Evolutionary conservation across 805 yeast genomes (phyloP).

Genomic region (Cyberlindnera samutprakarnensis): DNA sequence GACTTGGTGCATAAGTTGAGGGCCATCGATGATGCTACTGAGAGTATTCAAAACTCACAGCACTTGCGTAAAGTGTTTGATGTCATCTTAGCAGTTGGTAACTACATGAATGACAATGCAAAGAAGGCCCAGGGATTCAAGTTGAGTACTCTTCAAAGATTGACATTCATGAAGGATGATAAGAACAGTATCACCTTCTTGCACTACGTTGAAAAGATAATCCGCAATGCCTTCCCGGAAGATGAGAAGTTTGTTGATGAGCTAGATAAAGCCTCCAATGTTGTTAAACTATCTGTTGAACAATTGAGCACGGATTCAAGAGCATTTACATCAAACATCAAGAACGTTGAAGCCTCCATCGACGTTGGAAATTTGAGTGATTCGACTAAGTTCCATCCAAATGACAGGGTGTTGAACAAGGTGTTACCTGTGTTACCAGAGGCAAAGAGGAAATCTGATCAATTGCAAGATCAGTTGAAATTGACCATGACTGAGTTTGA

Average conservation of each 20-base stretch:
- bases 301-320: slow-evolving; percentile 51
- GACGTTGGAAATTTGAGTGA: slow-evolving; percentile 62
- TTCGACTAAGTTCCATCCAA: slow-evolving; percentile 54
- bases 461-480: slow-evolving; percentile 42
- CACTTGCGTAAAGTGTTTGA: slow-evolving; percentile 52
- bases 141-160: slow-evolving; percentile 58
- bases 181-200: slow-evolving; percentile 63
- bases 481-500: slow-evolving; percentile 46
- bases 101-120: slow-evolving; percentile 67
- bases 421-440: slow-evolving; percentile 45
- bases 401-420: slow-evolving; percentile 50
- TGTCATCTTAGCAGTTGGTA: slow-evolving; percentile 66
- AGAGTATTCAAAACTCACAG: slow-evolving; percentile 41
- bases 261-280: slow-evolving; percentile 40
- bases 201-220: slow-evolving; percentile 65
- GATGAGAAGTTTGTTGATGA: slow-evolving; percentile 56
- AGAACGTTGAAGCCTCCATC: slow-evolving; percentile 44
- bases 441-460: slow-evolving; percentile 45
- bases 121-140: slow-evolving; percentile 68
- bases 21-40: slow-evolving; percentile 52
- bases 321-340: slow-evolving; percentile 44
- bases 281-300: slow-evolving; percentile 57
- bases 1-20: slow-evolving; percentile 52
- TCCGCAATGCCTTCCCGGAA: slow-evolving; percentile 62
- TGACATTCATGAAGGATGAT: slow-evolving; percentile 61